Evolutionary conservation across 176 grass and related monocot species (phyloP).

Genomic region (Alloteropsis semialata): DNA sequence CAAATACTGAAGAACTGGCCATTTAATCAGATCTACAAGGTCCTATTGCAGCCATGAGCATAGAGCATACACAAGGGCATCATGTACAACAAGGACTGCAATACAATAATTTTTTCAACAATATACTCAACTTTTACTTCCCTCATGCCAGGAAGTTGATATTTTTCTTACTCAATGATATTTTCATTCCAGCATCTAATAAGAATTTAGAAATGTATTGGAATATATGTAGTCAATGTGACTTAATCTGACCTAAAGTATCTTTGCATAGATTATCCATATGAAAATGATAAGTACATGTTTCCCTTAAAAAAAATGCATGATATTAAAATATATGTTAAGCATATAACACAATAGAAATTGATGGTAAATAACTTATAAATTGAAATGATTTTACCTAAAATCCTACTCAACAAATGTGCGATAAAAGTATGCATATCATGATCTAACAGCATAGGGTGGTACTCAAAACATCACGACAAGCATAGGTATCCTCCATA

Average conservation of each 20-base stretch:
- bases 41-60: background rate
- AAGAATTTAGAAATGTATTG: background rate
- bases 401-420: background rate
- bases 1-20: background rate
- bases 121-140: background rate
- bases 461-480: background rate
- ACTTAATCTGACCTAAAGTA: background rate
- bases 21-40: constrained; percentile 11
- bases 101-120: background rate
- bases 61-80: background rate
- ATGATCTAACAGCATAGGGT: background rate
- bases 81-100: background rate
- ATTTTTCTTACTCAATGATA: background rate
- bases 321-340: background rate
- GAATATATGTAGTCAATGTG: background rate
- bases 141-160: background rate
- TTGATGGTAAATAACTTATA: background rate
- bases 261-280: background rate
- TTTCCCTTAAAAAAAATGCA: background rate
- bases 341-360: background rate
- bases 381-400: background rate
- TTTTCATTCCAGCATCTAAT: background rate
- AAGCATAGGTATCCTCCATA: background rate
- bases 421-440: background rate
- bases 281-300: background rate